Evolutionary conservation across 176 grass and related monocot genomes (phyloP).

Genomic region (Carex pumila): DNA sequence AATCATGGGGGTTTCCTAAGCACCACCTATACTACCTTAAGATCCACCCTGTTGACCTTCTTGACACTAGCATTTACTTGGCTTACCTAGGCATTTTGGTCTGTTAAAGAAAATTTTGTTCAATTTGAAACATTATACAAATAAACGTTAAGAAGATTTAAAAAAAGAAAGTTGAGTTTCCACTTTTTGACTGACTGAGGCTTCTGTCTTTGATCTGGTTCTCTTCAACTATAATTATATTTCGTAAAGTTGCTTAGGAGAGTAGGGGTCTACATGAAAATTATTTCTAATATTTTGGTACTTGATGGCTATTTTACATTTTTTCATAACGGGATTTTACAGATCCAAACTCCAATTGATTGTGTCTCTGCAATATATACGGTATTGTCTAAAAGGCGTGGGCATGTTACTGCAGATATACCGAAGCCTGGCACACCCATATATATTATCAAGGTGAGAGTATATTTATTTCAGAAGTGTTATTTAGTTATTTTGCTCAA

Average conservation of each 20-base stretch:
- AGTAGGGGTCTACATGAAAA: background rate
- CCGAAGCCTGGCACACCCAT: slow-evolving; percentile 92
- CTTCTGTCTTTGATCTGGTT: background rate
- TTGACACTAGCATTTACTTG: background rate
- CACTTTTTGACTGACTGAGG: background rate
- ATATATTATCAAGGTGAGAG: slow-evolving; percentile 74
- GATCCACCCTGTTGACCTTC: no score
- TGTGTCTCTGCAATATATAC: slow-evolving; percentile 97
- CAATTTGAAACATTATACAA: background rate
- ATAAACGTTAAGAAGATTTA: background rate
- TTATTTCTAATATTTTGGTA: slow-evolving; percentile 9
- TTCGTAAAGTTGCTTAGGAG: background rate
- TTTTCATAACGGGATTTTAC: slow-evolving; percentile 21
- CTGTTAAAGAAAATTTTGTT: background rate
- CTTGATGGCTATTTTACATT: slow-evolving; percentile 20
- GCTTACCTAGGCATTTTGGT: background rate
- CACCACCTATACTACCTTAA: no score
- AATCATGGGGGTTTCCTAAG: no score
- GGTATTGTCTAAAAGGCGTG: slow-evolving; percentile 76
- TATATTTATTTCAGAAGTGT: background rate
- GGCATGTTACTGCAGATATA: slow-evolving; percentile 93
- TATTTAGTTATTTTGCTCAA: background rate
- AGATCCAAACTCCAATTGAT: slow-evolving; percentile 99
- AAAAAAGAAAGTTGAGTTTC: background rate
- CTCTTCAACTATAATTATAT: background rate